Conservation (phyloP, 768 basidiomycete genomes). For the Termitomyces sp. region DNA sequence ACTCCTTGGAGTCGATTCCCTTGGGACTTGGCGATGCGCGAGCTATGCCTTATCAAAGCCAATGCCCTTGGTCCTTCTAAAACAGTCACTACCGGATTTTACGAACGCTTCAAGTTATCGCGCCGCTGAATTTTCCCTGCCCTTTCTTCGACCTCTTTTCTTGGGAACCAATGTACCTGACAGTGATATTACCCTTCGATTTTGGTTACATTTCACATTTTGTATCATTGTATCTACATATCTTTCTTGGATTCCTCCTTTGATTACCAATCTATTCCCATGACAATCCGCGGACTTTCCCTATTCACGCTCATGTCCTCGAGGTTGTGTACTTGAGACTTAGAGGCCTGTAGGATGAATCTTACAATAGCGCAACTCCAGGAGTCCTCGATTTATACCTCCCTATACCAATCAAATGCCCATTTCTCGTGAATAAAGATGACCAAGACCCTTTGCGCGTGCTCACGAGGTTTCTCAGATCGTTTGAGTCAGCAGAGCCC, state of each 20-base stretch:
- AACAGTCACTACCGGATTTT: slow-evolving; percentile 37
- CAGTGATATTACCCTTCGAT: neutral
- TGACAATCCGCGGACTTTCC: no score
- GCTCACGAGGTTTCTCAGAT: no score
- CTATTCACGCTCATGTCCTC: neutral
- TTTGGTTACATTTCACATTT: neutral
- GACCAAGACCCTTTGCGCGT: no score
- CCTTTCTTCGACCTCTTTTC: neutral
- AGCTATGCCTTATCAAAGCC: slow-evolving; percentile 50
- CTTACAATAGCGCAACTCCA: no score
- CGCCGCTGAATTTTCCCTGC: slow-evolving; percentile 7
- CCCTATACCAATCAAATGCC: no score
- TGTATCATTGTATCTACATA: neutral
- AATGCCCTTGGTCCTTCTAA: slow-evolving; percentile 36
- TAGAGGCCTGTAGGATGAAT: neutral
- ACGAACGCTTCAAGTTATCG: slow-evolving; percentile 33
- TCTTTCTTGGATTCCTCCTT: neutral
- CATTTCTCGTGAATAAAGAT: no score
- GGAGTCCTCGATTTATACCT: no score
- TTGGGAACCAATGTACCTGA: neutral
- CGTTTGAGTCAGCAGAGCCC: no score
- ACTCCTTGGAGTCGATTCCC: slow-evolving; percentile 40
- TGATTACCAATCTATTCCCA: neutral
- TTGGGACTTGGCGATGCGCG: slow-evolving; percentile 48
- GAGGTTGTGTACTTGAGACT: neutral